phyloP scores from a whole-genome alignment of 768 basidiomycete genomes.

The Podaxis sp. region DNA sequence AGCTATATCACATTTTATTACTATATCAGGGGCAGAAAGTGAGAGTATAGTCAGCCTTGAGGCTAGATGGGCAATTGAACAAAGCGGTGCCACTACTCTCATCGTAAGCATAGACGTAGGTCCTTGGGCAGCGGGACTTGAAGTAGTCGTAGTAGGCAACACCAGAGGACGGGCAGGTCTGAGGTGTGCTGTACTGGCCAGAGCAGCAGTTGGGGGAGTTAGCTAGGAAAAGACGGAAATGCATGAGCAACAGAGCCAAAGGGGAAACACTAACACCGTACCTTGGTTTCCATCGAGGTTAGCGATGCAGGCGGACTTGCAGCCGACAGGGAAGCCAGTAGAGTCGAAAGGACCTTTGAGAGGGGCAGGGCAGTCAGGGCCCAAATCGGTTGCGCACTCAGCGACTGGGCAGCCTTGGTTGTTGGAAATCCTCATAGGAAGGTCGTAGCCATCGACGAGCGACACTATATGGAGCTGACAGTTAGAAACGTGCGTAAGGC shows the following conservation, averaged over 20 bases:
- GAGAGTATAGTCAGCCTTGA: conserved; percentile 41
- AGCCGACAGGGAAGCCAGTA: conserved; percentile 52
- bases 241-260: background rate
- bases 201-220: conserved; percentile 66
- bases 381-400: conserved; percentile 57
- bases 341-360: conserved; percentile 51
- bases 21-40: conserved; percentile 42
- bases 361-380: conserved; percentile 48
- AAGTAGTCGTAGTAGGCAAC: conserved; percentile 34
- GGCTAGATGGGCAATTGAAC: conserved; percentile 41
- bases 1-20: background rate
- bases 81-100: conserved; percentile 48
- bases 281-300: conserved; percentile 40
- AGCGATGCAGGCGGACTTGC: conserved; percentile 52
- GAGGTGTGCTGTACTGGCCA: conserved; percentile 45
- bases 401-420: conserved; percentile 50
- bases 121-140: conserved; percentile 40
- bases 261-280: conserved; percentile 8
- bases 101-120: conserved; percentile 55
- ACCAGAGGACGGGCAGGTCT: conserved; percentile 51
- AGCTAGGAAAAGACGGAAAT: conserved; percentile 21
- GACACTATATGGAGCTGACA: conserved; percentile 39
- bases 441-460: conserved; percentile 61
- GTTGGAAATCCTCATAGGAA: conserved; percentile 56
- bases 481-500: background rate